Conservation (phyloP, 305 asterid genomes). For the Fraxinus albicans region DNA sequence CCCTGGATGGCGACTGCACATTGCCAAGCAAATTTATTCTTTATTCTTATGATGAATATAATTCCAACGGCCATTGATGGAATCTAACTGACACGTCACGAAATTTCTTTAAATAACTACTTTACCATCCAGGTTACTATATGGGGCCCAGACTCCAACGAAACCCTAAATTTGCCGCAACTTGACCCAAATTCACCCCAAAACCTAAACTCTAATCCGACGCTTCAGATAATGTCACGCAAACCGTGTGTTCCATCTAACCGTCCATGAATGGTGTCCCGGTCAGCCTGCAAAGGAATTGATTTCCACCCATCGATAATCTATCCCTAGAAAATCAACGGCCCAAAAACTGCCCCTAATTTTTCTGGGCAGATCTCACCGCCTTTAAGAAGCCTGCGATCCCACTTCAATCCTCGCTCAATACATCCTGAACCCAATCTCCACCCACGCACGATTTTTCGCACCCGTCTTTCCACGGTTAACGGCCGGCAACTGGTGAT, state of each 20-base stretch:
- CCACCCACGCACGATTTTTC: background rate
- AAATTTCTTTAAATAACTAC: conserved; percentile 36
- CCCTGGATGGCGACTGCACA: no score
- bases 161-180: conserved; percentile 37
- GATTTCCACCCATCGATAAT: conserved; percentile 42
- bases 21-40: no score
- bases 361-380: conserved; percentile 76
- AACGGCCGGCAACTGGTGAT: background rate
- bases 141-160: conserved; percentile 15
- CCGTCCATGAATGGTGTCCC: conserved; percentile 59
- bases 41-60: no score
- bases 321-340: conserved; percentile 32
- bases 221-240: conserved; percentile 38
- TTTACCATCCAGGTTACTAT: conserved; percentile 37
- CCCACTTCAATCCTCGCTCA: conserved; percentile 71
- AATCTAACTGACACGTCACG: conserved; percentile 58
- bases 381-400: conserved; percentile 78
- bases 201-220: conserved; percentile 25
- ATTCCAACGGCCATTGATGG: no score
- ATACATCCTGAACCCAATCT: conserved; percentile 45
- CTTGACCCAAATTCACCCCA: conserved; percentile 43
- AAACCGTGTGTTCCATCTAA: conserved; percentile 20
- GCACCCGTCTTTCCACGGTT: background rate
- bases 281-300: conserved; percentile 79
- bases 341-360: conserved; percentile 56